Evolutionary conservation across 2,329 filamentous ascomycete genomes (phyloP).

Genomic region (Colletotrichum ledebouriae): DNA sequence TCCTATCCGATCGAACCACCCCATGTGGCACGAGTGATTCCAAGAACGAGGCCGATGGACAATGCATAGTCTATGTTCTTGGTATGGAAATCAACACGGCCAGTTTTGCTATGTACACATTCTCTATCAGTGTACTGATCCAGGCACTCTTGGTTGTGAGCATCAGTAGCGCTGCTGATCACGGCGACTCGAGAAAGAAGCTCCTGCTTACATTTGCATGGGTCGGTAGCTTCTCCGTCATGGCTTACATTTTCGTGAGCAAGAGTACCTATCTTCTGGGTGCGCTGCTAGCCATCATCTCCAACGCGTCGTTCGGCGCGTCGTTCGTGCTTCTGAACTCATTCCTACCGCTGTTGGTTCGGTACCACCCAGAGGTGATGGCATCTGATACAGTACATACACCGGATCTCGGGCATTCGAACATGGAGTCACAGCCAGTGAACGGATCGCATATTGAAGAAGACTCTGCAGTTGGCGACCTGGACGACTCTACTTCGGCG

Average conservation of each 20-base stretch:
- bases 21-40: constrained; percentile 79
- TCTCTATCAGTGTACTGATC: constrained; percentile 89
- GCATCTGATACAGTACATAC: constrained; percentile 47
- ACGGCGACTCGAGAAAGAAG: constrained; percentile 91
- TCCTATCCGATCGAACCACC: constrained; percentile 80
- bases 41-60: constrained; percentile 64
- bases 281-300: constrained; percentile 86
- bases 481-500: constrained; percentile 61
- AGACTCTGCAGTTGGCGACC: constrained; percentile 46
- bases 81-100: constrained; percentile 94
- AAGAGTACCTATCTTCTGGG: constrained; percentile 84
- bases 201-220: constrained; percentile 89
- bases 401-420: constrained; percentile 50
- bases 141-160: constrained; percentile 94
- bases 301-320: constrained; percentile 94
- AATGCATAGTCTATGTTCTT: constrained; percentile 86
- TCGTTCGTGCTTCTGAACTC: constrained; percentile 97
- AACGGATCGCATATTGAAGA: constrained; percentile 52
- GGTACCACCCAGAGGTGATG: constrained; percentile 77
- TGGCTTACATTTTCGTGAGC: constrained; percentile 86
- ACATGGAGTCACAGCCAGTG: constrained; percentile 52
- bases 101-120: constrained; percentile 98
- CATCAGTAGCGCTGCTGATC: constrained; percentile 95
- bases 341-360: constrained; percentile 90
- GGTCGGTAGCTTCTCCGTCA: constrained; percentile 83